These are phyloP conservation scores for Salinomyces thailandicus DNA, from an alignment of 2,329 filamentous ascomycete genomes.

Conservation along the genomic window DNA sequence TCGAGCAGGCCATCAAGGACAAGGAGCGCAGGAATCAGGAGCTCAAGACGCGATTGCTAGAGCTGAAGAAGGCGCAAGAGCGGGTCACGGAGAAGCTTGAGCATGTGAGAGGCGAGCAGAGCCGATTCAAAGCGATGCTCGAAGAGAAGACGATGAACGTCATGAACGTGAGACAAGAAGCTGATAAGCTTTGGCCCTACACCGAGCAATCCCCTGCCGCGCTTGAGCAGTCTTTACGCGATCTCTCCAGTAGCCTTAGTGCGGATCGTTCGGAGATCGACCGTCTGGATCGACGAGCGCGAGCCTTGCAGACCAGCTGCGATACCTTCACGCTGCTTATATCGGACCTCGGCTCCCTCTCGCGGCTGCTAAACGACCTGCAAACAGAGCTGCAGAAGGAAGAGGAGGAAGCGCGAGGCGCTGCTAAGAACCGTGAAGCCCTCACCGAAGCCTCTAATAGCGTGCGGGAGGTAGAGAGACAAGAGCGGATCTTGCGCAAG, in stretches of 20 bases:
- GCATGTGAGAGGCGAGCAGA: constrained; percentile 70
- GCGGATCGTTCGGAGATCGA: constrained; percentile 80
- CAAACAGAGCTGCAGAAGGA: constrained; percentile 75
- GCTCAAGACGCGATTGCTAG: constrained; percentile 68
- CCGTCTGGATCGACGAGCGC: constrained; percentile 70
- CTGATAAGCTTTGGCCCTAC: constrained; percentile 81
- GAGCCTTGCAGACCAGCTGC: constrained; percentile 80
- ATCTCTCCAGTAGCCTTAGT: constrained; percentile 67
- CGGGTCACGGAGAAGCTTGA: constrained; percentile 73
- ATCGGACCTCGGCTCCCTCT: constrained; percentile 76
- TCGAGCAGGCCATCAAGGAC: constrained; percentile 71
- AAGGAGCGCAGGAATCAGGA: constrained; percentile 81
- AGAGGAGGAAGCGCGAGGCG: constrained; percentile 76
- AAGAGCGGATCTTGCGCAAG: constrained; percentile 70
- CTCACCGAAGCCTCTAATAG: constrained; percentile 81
- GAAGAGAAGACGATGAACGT: constrained; percentile 62
- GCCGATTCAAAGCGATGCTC: constrained; percentile 58
- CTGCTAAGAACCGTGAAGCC: constrained; percentile 72
- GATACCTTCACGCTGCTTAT: constrained; percentile 81
- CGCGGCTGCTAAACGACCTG: constrained; percentile 82
- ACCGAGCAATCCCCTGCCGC: constrained; percentile 78
- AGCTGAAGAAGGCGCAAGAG: constrained; percentile 72
- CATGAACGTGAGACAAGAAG: constrained; percentile 68
- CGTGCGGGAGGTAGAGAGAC: constrained; percentile 81
- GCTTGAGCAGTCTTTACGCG: constrained; percentile 69